phyloP scores from a whole-genome alignment of 345 rosid species.

The Hibiscus mutabilis region DNA sequence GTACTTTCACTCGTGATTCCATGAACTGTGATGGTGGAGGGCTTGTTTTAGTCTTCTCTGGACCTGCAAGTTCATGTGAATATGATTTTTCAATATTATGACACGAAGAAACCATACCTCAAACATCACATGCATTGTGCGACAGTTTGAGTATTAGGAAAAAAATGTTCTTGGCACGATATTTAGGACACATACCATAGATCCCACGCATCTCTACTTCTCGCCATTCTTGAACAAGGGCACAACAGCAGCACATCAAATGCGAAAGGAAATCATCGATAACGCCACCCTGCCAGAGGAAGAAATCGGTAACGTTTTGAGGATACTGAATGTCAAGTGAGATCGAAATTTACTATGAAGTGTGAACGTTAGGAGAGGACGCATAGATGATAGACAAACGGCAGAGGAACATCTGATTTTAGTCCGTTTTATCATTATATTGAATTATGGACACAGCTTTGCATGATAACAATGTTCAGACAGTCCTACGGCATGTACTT shows the following conservation, averaged over 20 bases:
- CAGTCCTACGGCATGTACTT: background rate
- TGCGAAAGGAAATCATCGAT: conserved; percentile 94
- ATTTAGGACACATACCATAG: conserved; percentile 40
- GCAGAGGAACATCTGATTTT: background rate
- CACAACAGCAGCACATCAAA: conserved; percentile 96
- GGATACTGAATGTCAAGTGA: background rate
- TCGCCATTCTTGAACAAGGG: conserved; percentile 96
- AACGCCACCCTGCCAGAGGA: conserved; percentile 64
- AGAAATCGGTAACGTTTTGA: background rate
- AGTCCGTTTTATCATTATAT: background rate
- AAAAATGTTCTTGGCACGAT: background rate
- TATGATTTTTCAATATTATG: background rate
- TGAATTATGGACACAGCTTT: background rate
- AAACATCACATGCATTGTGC: background rate
- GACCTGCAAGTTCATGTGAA: conserved; percentile 36
- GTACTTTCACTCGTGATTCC: conserved; percentile 44
- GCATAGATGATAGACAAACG: background rate
- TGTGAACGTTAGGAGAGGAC: background rate
- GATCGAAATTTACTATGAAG: background rate
- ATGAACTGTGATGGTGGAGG: conserved; percentile 81
- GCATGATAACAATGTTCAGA: background rate
- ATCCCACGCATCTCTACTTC: conserved; percentile 87
- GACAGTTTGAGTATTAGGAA: background rate
- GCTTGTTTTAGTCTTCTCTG: conserved; percentile 68
- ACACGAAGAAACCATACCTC: background rate